phyloP scores from a whole-genome alignment of 495 filamentous ascomycete species.

The Polyplosphaeria fusca region DNA sequence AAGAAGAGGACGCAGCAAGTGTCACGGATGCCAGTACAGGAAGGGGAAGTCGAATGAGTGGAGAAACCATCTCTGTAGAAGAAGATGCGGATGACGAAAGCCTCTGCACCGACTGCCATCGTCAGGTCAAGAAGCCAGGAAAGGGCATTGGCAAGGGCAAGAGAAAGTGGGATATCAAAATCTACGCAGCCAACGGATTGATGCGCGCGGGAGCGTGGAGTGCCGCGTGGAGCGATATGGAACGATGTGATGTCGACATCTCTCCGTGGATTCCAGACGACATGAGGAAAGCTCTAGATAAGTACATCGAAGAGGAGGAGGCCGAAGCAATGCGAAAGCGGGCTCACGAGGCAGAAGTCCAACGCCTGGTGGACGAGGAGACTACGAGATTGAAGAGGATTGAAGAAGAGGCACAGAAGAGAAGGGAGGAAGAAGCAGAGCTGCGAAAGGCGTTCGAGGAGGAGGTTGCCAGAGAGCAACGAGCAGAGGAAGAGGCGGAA shows the following conservation, averaged over 20 bases:
- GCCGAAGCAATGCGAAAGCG: constrained; percentile 33
- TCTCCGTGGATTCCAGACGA: constrained; percentile 64
- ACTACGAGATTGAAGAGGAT: constrained; percentile 12
- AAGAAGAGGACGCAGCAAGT: constrained; percentile 19
- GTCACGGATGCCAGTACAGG: constrained; percentile 13
- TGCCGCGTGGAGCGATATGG: constrained; percentile 95
- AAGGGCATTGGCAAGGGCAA: constrained; percentile 25
- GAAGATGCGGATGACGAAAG: constrained; percentile 32
- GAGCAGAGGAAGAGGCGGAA: constrained; percentile 13
- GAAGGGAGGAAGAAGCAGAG: constrained; percentile 2
- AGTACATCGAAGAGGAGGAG: constrained; percentile 46
- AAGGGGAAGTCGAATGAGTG: constrained; percentile 44
- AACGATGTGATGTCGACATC: constrained; percentile 91
- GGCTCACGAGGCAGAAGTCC: constrained; percentile 26
- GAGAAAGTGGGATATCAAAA: constrained; percentile 76
- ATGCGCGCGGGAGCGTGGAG: constrained; percentile 91
- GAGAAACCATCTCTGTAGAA: constrained; percentile 28
- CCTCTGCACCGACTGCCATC: constrained; percentile 36
- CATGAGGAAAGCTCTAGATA: constrained; percentile 40
- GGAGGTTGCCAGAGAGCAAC: constrained; percentile 6
- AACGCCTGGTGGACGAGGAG: constrained; percentile 14
- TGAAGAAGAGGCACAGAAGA: constrained; percentile 13
- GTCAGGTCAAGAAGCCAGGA: constrained; percentile 29
- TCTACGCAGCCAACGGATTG: constrained; percentile 90
- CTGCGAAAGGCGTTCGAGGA: constrained; percentile 3